Percentiles rank a stretch among this genome's conserved stretches.
Conservation (phyloP, 129 eudicot genomes). For the Lactuca saligna region DNA sequence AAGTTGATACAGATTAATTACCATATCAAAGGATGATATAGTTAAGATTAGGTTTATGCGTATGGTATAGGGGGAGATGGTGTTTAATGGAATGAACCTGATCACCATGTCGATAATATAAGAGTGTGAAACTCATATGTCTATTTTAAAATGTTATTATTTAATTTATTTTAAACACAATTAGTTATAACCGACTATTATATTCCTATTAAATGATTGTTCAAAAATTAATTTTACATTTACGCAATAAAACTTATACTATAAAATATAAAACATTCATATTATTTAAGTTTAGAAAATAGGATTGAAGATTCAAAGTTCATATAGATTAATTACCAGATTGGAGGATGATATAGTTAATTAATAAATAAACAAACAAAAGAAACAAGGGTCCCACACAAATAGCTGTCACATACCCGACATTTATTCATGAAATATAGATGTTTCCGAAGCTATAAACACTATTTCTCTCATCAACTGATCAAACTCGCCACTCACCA, state of each 20-base stretch:
- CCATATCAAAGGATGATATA: too few relatives aligned
- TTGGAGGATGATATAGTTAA: not conserved
- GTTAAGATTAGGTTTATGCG: too few relatives aligned
- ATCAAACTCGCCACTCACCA: not conserved
- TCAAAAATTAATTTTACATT: too few relatives aligned
- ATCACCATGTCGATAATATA: too few relatives aligned
- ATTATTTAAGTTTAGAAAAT: not conserved
- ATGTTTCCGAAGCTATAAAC: slow-evolving; percentile 44
- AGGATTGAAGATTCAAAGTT: not conserved
- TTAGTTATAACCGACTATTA: too few relatives aligned
- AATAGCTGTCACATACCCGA: slow-evolving; percentile 41
- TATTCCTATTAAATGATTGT: too few relatives aligned
- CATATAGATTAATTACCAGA: not conserved
- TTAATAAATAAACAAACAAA: not conserved
- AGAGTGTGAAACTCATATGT: too few relatives aligned
- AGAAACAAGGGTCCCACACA: slow-evolving; percentile 11
- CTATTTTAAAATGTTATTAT: too few relatives aligned
- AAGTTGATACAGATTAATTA: not conserved
- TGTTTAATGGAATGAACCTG: too few relatives aligned
- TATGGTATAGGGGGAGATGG: too few relatives aligned
- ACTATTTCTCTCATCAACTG: slow-evolving; percentile 17
- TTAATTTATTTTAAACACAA: not conserved
- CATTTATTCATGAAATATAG: slow-evolving; percentile 34
- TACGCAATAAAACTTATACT: not conserved
- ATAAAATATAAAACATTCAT: not conserved